These are phyloP conservation scores for Cutaneotrichosporon cutaneum DNA, from an alignment of 1,284 basidiomycete genomes.

Conservation along the genomic window DNA sequence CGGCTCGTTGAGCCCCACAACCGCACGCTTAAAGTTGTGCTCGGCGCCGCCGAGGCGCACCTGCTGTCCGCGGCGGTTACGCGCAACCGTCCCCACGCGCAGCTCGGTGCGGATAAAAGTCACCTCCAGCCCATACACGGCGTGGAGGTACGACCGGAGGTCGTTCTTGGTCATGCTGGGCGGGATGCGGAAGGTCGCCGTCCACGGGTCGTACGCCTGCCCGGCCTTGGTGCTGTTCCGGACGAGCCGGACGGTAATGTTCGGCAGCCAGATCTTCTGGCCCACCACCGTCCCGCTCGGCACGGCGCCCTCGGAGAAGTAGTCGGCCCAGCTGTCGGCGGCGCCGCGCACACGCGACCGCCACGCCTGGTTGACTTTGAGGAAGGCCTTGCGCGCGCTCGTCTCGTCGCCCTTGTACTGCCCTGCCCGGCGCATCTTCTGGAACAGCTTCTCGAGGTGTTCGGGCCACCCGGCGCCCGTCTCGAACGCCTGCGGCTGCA, in stretches of 20 bases:
- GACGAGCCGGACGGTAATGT: constrained; percentile 76
- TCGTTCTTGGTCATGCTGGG: constrained; percentile 87
- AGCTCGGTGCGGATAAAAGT: constrained; percentile 94
- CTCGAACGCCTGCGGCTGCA: constrained; percentile 24
- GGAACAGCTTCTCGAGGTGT: constrained; percentile 43
- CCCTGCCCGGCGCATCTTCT: constrained; percentile 33
- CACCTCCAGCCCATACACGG: constrained; percentile 80
- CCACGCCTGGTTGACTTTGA: constrained; percentile 40
- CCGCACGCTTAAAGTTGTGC: constrained; percentile 77
- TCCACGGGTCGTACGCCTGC: constrained; percentile 85
- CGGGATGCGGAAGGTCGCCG: constrained; percentile 85
- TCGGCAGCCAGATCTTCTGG: constrained; percentile 82
- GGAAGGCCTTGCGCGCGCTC: constrained; percentile 37
- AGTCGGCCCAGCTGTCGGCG: not conserved
- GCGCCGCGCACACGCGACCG: constrained; percentile 42
- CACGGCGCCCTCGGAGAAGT: constrained; percentile 51
- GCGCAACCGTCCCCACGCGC: constrained; percentile 64
- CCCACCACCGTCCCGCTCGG: no score
- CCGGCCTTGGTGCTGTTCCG: constrained; percentile 76
- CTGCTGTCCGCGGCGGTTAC: constrained; percentile 35
- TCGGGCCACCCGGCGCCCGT: constrained; percentile 30
- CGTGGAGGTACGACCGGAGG: constrained; percentile 76
- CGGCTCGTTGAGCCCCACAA: constrained; percentile 81
- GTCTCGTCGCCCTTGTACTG: constrained; percentile 37
- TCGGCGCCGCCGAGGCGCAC: constrained; percentile 44